Base-by-base conservation (phyloP, 2,329 filamentous ascomycete species). In the Botrytis medusae region DNA sequence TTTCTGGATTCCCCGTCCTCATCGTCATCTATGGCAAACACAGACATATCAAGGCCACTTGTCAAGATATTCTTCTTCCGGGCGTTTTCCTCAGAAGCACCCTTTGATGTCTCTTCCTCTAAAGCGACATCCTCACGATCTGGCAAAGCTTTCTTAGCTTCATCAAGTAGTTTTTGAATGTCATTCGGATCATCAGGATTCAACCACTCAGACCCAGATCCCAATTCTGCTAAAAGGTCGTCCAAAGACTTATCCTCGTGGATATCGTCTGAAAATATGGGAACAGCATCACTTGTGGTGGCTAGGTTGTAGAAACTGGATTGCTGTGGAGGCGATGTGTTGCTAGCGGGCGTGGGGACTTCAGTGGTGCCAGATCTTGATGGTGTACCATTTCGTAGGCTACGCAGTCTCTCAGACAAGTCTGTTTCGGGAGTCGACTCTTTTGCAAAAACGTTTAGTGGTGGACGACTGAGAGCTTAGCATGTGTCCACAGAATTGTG, bases 11-110 rank as follows among this genome's bases (percentile, higher is more conserved):
- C 78, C 82, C 83, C 73, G 77, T 84, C 77, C 73, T 84, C 61
- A 82, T 84, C 74, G 78, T 85, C 69, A 83, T 84, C 74, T 83
- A 84, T 80, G 80, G 75, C 73, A 73, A 80, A 81, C 25, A 76
- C 76, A 40, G 78, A 79, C 77, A 81, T 77, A 74, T 81, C 79
- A 8, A 81, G 74, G 73, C 78, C 77, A 54, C 75, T 74, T 4
- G 76, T 77, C 57, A 80, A 44, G 81, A 83, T 5, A 79, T 83
- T 76, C 72, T 83, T 29, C 83, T 84, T 76, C 9, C 40, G 20
- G 2, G n/a, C 4, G 18, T 62, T 18, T 10, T 61, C 22, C 37
- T 48, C 29, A 4, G 54, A 59, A 34, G 40, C 25, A 68, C 74
- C 25, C 16, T 60, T 44, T 22, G 54, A 46, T 18, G 69, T 2